These are phyloP conservation scores for Candida nonsorbophila DNA, from an alignment of 805 yeast species.

Conservation along the genomic window DNA sequence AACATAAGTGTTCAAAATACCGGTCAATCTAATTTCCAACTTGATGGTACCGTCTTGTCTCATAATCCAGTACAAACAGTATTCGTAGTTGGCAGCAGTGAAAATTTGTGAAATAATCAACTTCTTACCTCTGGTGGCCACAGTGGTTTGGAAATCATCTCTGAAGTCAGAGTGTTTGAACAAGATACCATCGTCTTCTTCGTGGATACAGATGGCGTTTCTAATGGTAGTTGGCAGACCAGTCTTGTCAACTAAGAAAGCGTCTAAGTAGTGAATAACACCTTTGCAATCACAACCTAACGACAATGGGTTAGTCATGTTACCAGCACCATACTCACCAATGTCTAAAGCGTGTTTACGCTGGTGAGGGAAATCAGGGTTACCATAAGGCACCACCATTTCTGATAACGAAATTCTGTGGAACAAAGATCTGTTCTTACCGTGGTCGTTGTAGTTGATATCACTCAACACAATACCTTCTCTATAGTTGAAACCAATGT, in stretches of 20 bases:
- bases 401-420: conserved; percentile 74
- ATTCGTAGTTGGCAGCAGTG: conserved; percentile 84
- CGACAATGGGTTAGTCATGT: conserved; percentile 73
- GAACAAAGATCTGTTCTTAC: conserved; percentile 66
- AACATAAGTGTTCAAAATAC: conserved; percentile 71
- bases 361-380: conserved; percentile 75
- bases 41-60: conserved; percentile 82
- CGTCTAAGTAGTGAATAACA: conserved; percentile 77
- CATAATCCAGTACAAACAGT: conserved; percentile 78
- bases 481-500: conserved; percentile 80
- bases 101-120: conserved; percentile 74
- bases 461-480: conserved; percentile 80
- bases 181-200: conserved; percentile 77
- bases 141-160: conserved; percentile 69
- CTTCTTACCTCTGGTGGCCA: conserved; percentile 71
- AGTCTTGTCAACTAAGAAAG: conserved; percentile 60
- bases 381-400: conserved; percentile 84
- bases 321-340: conserved; percentile 87
- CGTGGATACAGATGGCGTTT: conserved; percentile 80
- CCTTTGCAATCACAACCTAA: conserved; percentile 86
- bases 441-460: conserved; percentile 70
- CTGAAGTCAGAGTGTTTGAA: conserved; percentile 83
- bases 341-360: conserved; percentile 83
- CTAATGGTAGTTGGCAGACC: conserved; percentile 70
- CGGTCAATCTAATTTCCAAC: conserved; percentile 74